phyloP scores from a whole-genome alignment of 2,329 filamentous ascomycete genomes.

The Phyllosticta paracitricarpa region DNA sequence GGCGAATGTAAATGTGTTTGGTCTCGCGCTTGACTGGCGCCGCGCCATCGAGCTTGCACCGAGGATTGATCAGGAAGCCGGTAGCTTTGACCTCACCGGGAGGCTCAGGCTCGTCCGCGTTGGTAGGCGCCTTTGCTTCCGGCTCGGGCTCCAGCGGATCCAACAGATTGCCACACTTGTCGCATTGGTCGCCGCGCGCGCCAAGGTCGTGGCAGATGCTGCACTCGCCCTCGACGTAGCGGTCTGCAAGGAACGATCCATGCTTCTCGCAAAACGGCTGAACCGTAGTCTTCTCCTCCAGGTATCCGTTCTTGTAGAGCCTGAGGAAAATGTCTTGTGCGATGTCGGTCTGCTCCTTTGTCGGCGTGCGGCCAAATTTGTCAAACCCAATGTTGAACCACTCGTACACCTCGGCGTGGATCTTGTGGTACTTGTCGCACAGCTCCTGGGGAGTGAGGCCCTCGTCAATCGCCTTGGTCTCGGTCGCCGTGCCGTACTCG shows the following conservation, averaged over 20 bases:
- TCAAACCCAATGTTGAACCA: constrained; percentile 97
- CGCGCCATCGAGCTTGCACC: constrained; percentile 83
- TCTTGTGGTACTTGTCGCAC: constrained; percentile 84
- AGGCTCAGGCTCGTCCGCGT: constrained; percentile 3
- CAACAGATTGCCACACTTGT: constrained; percentile 40
- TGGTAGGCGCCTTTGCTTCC: constrained; percentile 2
- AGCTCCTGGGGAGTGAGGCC: constrained; percentile 71
- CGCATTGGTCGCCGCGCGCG: constrained; percentile 45
- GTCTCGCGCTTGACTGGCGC: constrained; percentile 71
- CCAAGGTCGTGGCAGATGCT: constrained; percentile 53
- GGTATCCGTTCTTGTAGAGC: constrained; percentile 77
- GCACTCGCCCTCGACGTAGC: constrained; percentile 73
- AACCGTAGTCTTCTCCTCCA: constrained; percentile 76
- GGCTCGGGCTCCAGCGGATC: constrained; percentile 35
- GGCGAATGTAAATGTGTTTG: constrained; percentile 80
- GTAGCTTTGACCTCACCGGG: constrained; percentile 9
- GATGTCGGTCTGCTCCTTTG: constrained; percentile 79
- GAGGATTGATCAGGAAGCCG: constrained; percentile 41
- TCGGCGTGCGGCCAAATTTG: constrained; percentile 88
- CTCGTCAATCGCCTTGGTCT: constrained; percentile 89
- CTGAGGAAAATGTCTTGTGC: constrained; percentile 83
- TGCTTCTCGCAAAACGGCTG: constrained; percentile 84
- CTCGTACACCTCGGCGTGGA: constrained; percentile 85
- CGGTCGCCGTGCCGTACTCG: constrained; percentile 92
- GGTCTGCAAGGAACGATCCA: constrained; percentile 34